Evolutionary conservation across 495 filamentous ascomycete species (phyloP).

Genomic region (Penicillium antarcticum): DNA sequence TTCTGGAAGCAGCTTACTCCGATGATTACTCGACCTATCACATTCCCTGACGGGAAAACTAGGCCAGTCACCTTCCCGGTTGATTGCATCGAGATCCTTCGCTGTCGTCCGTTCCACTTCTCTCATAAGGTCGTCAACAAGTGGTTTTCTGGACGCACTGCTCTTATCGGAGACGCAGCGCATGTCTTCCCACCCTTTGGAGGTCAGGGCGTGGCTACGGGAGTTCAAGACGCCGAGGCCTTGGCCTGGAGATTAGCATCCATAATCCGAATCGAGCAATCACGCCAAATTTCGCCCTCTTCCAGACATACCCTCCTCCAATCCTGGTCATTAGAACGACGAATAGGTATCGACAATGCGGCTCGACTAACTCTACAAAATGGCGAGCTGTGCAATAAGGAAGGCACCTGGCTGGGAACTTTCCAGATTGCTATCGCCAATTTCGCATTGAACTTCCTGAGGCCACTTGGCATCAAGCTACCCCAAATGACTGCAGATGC

Average conservation of each 20-base stretch:
- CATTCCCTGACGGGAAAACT: neutral
- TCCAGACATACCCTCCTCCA: neutral
- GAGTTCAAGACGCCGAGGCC: conserved; percentile 20
- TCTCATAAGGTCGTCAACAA: conserved; percentile 36
- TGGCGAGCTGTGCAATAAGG: conserved; percentile 3
- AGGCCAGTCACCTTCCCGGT: conserved; percentile 29
- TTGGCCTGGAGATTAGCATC: conserved; percentile 43
- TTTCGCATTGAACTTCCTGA: neutral
- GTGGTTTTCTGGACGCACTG: conserved; percentile 34
- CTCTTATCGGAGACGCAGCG: conserved; percentile 45
- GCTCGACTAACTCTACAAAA: conserved; percentile 1
- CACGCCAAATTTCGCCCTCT: no score
- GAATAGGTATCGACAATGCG: neutral
- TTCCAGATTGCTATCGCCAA: neutral
- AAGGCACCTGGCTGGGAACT: neutral
- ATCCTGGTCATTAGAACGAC: conserved; percentile 1
- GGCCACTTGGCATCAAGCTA: neutral
- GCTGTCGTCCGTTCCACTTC: conserved; percentile 43
- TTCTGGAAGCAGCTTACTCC: conserved; percentile 10
- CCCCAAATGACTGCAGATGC: neutral
- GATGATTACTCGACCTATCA: neutral
- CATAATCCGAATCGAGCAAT: conserved; percentile 7
- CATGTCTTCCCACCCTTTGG: conserved; percentile 50
- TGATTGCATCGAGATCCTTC: conserved; percentile 40
- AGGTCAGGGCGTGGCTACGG: conserved; percentile 44